Evolutionary conservation across 495 filamentous ascomycete genomes (phyloP).

Genomic region (Elasticomyces elasticus): DNA sequence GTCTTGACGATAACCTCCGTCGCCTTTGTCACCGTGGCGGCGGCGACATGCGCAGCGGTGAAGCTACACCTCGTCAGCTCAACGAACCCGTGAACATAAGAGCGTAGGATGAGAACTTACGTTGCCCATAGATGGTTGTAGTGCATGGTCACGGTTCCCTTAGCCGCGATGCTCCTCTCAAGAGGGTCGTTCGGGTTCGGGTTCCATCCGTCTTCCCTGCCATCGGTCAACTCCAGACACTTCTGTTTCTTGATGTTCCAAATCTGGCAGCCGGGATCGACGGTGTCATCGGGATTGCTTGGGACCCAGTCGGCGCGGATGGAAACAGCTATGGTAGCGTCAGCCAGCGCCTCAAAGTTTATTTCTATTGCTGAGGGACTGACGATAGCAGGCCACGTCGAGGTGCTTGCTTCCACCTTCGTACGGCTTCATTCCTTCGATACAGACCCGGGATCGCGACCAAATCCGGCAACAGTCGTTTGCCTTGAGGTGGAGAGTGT

Average conservation of each 20-base stretch:
- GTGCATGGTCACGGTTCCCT: not conserved
- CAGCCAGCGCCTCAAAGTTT: too few species aligned
- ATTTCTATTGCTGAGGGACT: too few species aligned
- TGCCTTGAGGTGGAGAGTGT: not conserved
- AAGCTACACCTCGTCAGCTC: not conserved
- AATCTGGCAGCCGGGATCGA: not conserved
- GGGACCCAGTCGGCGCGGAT: too few species aligned
- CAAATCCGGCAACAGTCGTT: not conserved
- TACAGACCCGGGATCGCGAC: not conserved
- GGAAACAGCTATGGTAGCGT: too few species aligned
- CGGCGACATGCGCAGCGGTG: not conserved
- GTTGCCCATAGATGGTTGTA: not conserved
- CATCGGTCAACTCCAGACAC: not conserved
- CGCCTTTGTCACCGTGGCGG: not conserved
- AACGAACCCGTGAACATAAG: not conserved
- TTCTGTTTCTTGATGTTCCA: not conserved
- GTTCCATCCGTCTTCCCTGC: not conserved
- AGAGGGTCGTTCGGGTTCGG: not conserved
- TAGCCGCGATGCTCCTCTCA: not conserved
- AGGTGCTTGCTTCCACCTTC: too few species aligned
- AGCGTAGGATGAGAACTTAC: not conserved
- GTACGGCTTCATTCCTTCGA: not conserved
- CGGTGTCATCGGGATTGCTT: too few species aligned
- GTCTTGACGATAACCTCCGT: not conserved
- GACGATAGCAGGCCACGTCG: too few species aligned